Conservation (phyloP, 148 eudicot genomes). For the Beta vulgaris region DNA sequence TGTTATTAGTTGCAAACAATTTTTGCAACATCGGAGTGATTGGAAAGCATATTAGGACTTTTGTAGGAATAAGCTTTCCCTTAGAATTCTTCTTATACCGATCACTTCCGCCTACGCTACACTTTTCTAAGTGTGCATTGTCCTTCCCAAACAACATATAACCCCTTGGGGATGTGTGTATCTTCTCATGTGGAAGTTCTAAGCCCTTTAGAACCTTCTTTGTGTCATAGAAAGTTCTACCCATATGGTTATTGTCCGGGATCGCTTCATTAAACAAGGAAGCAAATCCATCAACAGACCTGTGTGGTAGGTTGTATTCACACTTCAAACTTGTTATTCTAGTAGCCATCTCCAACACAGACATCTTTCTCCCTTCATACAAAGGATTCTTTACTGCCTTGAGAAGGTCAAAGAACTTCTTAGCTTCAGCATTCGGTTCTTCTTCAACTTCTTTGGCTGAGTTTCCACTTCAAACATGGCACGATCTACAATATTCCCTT, state of each 20-base stretch:
- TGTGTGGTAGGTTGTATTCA: not conserved
- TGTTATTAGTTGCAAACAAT: too few species aligned
- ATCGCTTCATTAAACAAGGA: not conserved
- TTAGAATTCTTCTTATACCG: not conserved
- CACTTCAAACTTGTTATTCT: not conserved
- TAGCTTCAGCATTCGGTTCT: not conserved
- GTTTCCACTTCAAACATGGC: not conserved
- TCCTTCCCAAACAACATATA: slow-evolving; percentile 2
- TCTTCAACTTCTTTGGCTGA: too few species aligned
- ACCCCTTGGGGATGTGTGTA: not conserved
- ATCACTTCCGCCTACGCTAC: not conserved
- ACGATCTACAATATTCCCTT: not conserved
- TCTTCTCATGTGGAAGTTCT: not conserved
- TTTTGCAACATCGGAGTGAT: too few species aligned
- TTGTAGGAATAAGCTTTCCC: not conserved
- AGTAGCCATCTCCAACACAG: too few species aligned
- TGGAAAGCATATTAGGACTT: not conserved
- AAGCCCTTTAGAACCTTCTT: not conserved
- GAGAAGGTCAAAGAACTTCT: not conserved
- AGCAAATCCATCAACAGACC: not conserved
- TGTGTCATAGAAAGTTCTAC: not conserved
- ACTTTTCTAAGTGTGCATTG: not conserved
- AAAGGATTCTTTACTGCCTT: not conserved
- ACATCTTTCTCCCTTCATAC: not conserved
- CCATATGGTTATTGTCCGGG: not conserved